Conservation (phyloP, 257 asterid genomes). For the Nicotiana knightiana region DNA sequence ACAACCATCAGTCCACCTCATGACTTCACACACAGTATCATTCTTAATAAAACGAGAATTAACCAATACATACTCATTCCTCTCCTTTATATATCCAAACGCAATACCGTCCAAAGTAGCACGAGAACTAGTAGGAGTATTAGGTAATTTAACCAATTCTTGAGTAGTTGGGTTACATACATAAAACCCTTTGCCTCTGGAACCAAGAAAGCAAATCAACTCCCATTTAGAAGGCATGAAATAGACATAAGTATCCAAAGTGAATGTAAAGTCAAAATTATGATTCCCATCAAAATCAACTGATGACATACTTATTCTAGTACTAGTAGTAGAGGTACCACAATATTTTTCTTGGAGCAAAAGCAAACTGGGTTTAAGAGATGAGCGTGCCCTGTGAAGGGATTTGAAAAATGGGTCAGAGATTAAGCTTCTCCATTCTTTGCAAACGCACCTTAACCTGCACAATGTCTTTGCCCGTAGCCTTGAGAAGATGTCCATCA, state of each 20-base stretch:
- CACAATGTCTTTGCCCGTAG: constrained; percentile 43
- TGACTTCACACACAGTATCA: constrained; percentile 47
- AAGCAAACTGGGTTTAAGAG: constrained; percentile 31
- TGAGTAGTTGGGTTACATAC: constrained; percentile 51
- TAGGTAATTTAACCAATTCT: constrained; percentile 37
- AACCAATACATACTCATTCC: constrained; percentile 48
- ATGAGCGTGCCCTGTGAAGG: constrained; percentile 20
- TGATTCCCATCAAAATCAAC: constrained; percentile 33
- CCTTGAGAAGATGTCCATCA: constrained; percentile 36
- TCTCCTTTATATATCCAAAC: constrained; percentile 46
- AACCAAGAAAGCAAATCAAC: constrained; percentile 46
- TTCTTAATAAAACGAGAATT: constrained; percentile 46
- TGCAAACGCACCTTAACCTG: constrained; percentile 51
- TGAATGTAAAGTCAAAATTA: constrained; percentile 32
- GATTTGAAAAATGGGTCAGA: constrained; percentile 33
- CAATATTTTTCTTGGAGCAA: constrained; percentile 16
- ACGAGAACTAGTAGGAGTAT: constrained; percentile 31
- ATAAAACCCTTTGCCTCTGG: constrained; percentile 42
- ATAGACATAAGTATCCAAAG: constrained; percentile 30
- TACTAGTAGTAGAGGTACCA: not conserved
- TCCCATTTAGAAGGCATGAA: constrained; percentile 58
- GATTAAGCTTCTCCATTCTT: constrained; percentile 41
- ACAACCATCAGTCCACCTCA: constrained; percentile 35
- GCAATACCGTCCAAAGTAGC: constrained; percentile 51
- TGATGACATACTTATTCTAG: constrained; percentile 17